phyloP scores from a whole-genome alignment of 2,329 filamentous ascomycete species.

The Byssochlamys sp. region DNA sequence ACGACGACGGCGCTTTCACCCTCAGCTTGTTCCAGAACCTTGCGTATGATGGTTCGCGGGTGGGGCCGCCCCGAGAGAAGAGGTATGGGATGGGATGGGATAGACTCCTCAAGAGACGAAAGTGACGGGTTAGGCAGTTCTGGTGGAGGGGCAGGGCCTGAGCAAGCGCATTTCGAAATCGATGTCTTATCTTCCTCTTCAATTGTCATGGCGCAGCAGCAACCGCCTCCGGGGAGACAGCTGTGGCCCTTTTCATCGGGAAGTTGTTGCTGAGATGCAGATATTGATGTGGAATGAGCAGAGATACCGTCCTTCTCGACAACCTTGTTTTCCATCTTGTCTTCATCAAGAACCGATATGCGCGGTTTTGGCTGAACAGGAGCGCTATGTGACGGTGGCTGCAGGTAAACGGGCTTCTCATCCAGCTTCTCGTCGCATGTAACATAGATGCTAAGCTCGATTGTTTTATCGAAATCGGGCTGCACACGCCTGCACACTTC shows the following conservation, averaged over 20 bases:
- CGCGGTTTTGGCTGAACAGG: not conserved
- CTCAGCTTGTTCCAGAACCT: conserved; percentile 47
- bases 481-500: conserved; percentile 22
- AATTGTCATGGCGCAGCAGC: conserved; percentile 43
- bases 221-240: conserved; percentile 25
- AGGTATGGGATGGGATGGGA: conserved; percentile 5
- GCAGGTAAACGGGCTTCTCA: conserved; percentile 16
- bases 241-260: conserved; percentile 2
- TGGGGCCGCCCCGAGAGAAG: conserved; percentile 45
- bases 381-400: not conserved
- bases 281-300: conserved; percentile 8
- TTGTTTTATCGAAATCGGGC: conserved; percentile 28
- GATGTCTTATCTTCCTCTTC: conserved; percentile 35
- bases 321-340: conserved; percentile 6
- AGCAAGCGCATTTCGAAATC: conserved; percentile 29
- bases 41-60: conserved; percentile 43
- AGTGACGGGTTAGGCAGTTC: not conserved
- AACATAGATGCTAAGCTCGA: conserved; percentile 47
- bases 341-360: not conserved
- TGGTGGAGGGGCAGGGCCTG: conserved; percentile 11
- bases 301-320: conserved; percentile 17
- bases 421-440: conserved; percentile 44
- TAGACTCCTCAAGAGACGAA: conserved; percentile 5
- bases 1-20: conserved; percentile 56
- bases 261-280: conserved; percentile 3